Conservation (phyloP, 2,329 filamentous ascomycete species). For the Grosmannia clavigera region DNA sequence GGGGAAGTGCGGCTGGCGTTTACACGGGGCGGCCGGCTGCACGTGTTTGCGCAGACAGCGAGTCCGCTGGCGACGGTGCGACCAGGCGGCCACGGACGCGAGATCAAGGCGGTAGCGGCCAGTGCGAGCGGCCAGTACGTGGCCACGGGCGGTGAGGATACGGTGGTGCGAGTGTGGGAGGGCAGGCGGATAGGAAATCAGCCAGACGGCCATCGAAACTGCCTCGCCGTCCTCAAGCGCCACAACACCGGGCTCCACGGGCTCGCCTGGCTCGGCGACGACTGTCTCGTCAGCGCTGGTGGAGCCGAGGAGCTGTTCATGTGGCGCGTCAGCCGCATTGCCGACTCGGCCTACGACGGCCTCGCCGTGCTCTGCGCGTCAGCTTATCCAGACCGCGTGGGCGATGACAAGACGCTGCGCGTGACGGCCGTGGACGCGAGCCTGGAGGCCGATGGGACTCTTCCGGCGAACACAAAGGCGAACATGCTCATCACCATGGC, state of each 20-base stretch:
- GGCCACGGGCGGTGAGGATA: conserved; percentile 64
- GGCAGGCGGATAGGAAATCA: conserved; percentile 6
- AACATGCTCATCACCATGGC: conserved; percentile 49
- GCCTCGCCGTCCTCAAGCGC: conserved; percentile 54
- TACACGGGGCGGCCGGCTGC: conserved; percentile 52
- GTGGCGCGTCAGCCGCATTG: conserved; percentile 54
- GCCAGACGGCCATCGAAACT: conserved; percentile 22
- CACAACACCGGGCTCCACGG: conserved; percentile 79
- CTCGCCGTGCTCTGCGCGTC: conserved; percentile 47
- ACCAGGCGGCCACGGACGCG: conserved; percentile 69
- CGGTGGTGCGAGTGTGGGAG: conserved; percentile 60
- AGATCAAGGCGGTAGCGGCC: conserved; percentile 49
- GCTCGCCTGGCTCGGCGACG: conserved; percentile 56
- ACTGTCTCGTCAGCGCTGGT: conserved; percentile 71
- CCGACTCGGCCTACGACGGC: conserved; percentile 30
- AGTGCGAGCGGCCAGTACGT: conserved; percentile 25
- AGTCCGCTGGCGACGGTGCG: conserved; percentile 33
- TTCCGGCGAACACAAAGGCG: too few species aligned
- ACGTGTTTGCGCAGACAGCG: conserved; percentile 30
- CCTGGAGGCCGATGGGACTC: conserved; percentile 1
- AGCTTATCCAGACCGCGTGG: conserved; percentile 35
- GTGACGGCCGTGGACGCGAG: conserved; percentile 39
- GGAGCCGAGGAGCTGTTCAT: conserved; percentile 83
- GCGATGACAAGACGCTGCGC: conserved; percentile 51
- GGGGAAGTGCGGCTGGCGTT: conserved; percentile 49